Conservation (phyloP, 805 yeast species). For the Saturnispora besseyi region DNA sequence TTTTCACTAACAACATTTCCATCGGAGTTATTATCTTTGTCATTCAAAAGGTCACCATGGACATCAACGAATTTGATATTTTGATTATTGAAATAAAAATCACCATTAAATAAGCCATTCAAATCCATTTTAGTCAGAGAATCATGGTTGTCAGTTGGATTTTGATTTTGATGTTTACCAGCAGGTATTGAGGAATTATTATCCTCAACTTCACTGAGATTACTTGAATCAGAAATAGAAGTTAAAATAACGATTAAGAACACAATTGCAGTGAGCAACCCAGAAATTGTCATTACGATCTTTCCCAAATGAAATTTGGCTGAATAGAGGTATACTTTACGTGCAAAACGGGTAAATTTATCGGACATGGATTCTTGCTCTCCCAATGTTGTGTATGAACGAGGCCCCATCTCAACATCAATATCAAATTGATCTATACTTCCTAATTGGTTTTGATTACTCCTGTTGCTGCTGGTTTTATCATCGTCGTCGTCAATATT, state of each 20-base stretch:
- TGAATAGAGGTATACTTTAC: not conserved
- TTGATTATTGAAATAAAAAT: not conserved
- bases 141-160: not conserved
- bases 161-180: not conserved
- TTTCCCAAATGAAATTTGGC: not conserved
- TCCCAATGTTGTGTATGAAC: not conserved
- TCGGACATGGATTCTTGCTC: not conserved
- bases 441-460: not conserved
- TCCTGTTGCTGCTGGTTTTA: not conserved
- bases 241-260: not conserved
- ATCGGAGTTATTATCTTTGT: not conserved
- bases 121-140: not conserved
- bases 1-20: not conserved
- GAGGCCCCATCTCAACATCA: conserved; percentile 15
- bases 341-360: not conserved
- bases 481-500: conserved; percentile 9
- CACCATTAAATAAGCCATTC: conserved; percentile 1
- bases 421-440: conserved; percentile 18
- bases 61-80: conserved; percentile 3
- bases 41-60: not conserved
- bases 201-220: no score
- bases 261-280: not conserved
- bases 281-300: not conserved
- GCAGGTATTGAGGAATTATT: not conserved
- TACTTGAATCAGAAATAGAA: not conserved